phyloP scores from a whole-genome alignment of 1,139 yeast species.

The Suhomyces wounanorum region DNA sequence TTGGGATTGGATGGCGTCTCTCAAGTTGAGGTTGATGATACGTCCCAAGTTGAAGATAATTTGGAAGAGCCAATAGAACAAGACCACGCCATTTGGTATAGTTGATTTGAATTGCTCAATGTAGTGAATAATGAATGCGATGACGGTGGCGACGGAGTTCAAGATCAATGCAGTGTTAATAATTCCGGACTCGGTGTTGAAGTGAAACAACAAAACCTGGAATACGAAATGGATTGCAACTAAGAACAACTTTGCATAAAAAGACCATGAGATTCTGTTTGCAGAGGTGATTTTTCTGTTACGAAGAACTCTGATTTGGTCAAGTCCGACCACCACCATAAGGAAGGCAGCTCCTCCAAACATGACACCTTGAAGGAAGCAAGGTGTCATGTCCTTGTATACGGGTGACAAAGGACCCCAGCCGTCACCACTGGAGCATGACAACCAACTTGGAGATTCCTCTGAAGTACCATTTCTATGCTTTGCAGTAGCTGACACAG shows the following conservation, averaged over 20 bases:
- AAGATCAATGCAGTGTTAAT: conserved; percentile 43
- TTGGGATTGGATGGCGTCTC: conserved; percentile 41
- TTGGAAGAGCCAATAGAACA: conserved; percentile 76
- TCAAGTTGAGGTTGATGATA: conserved; percentile 49
- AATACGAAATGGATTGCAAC: conserved; percentile 42
- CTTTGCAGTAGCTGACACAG: background rate
- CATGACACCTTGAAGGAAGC: conserved; percentile 75
- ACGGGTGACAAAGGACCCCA: conserved; percentile 68
- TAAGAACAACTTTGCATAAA: conserved; percentile 45
- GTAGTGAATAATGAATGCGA: conserved; percentile 63
- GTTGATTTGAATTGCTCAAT: conserved; percentile 67
- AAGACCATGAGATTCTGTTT: conserved; percentile 45
- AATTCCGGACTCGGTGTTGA: conserved; percentile 39
- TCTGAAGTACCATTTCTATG: background rate
- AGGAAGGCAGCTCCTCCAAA: conserved; percentile 53
- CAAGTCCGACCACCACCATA: conserved; percentile 55
- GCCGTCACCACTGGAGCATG: conserved; percentile 48
- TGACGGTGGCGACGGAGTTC: conserved; percentile 44
- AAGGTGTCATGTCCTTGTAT: conserved; percentile 75
- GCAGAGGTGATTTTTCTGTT: conserved; percentile 32
- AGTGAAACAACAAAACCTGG: conserved; percentile 28
- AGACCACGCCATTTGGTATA: conserved; percentile 67
- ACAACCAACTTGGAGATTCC: conserved; percentile 10
- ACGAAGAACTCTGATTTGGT: conserved; percentile 42
- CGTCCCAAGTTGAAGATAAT: conserved; percentile 41